phyloP scores from a whole-genome alignment of 2,329 filamentous ascomycete genomes.

The Westerdykella aurantiaca region DNA sequence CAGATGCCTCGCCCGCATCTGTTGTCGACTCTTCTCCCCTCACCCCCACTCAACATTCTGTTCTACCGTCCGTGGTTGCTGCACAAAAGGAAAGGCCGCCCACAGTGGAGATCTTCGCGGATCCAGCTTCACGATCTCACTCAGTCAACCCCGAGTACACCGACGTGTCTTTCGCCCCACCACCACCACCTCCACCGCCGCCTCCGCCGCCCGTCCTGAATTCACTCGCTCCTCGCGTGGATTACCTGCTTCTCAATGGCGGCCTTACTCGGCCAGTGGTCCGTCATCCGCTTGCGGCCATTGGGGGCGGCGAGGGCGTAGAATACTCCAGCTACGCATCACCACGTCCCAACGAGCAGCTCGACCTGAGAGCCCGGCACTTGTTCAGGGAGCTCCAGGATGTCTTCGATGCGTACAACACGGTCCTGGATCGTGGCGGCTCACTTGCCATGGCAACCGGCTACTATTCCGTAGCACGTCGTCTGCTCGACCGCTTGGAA shows the following conservation, averaged over 20 bases:
- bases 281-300: constrained; percentile 63
- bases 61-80: constrained; percentile 30
- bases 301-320: constrained; percentile 52
- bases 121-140: constrained; percentile 33
- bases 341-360: constrained; percentile 41
- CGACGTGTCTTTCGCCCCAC: constrained; percentile 50
- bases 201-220: constrained; percentile 59
- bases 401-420: constrained; percentile 78
- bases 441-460: constrained; percentile 93
- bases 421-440: constrained; percentile 74
- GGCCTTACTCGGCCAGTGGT: constrained; percentile 68
- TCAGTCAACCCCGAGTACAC: constrained; percentile 36
- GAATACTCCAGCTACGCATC: constrained; percentile 57
- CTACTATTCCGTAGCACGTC: constrained; percentile 86
- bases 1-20: constrained; percentile 38
- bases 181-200: constrained; percentile 66
- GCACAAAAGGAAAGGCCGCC: constrained; percentile 34
- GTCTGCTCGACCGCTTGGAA: constrained; percentile 82
- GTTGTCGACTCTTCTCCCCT: constrained; percentile 42
- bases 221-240: constrained; percentile 70
- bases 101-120: constrained; percentile 41
- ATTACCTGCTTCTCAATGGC: constrained; percentile 87
- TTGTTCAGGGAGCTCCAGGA: constrained; percentile 79
- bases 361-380: constrained; percentile 56
- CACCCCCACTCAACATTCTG: constrained; percentile 40